Conservation (phyloP, 208 protist genomes). For the Porcisia hertigi region DNA sequence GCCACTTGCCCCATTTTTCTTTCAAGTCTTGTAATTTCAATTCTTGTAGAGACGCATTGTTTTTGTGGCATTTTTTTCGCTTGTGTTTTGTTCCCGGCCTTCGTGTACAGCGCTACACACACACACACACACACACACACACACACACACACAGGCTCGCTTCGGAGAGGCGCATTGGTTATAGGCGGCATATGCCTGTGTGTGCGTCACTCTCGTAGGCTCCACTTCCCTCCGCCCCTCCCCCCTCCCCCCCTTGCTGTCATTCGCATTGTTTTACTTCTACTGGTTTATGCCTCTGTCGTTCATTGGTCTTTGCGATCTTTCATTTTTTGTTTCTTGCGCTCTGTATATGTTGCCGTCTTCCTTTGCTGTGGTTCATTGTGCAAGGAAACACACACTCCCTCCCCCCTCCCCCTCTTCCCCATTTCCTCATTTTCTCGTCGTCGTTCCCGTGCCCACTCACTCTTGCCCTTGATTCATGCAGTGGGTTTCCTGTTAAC, state of each 20-base stretch:
- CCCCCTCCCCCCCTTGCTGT: not conserved
- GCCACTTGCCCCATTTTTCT: too few relatives aligned
- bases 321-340: not conserved
- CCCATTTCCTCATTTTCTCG: not conserved
- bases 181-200: not conserved
- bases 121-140: not conserved
- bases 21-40: too few relatives aligned
- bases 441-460: not conserved
- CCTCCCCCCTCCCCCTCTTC: not conserved
- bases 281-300: not conserved
- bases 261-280: not conserved
- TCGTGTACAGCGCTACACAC: not conserved
- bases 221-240: not conserved
- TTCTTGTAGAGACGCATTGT: not conserved
- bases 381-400: not conserved
- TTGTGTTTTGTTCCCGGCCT: not conserved
- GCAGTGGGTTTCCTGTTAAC: conserved; percentile 1
- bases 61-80: conserved; percentile 5
- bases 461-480: conserved; percentile 5
- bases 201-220: not conserved
- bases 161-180: not conserved
- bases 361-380: not conserved
- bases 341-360: not conserved
- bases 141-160: not conserved
- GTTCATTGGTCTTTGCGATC: not conserved